Conservation (phyloP, 1,284 basidiomycete genomes). For the Trichosporon ovoides region DNA sequence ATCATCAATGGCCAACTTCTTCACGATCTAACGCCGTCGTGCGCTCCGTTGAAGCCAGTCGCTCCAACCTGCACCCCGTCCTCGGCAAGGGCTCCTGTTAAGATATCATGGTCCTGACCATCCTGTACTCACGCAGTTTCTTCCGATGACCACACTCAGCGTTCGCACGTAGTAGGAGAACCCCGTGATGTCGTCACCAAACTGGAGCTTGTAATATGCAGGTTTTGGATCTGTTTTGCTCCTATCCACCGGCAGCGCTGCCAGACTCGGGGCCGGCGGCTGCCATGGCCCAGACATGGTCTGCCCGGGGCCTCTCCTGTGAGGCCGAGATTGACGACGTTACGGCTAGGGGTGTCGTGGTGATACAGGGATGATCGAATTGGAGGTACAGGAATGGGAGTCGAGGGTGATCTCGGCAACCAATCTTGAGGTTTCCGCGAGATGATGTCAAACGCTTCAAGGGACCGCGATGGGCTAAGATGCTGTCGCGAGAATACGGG, state of each 20-base stretch:
- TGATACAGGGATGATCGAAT: neutral
- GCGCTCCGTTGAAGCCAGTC: no score
- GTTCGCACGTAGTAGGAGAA: constrained; percentile 49
- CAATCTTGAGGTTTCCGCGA: neutral
- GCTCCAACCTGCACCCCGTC: no score
- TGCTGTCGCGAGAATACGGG: neutral
- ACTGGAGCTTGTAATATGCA: constrained; percentile 50
- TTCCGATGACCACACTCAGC: constrained; percentile 45
- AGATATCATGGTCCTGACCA: no score
- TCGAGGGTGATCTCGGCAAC: neutral
- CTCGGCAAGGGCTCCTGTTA: no score
- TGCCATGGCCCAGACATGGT: constrained; percentile 28
- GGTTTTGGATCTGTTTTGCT: constrained; percentile 47
- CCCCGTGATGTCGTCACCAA: constrained; percentile 46
- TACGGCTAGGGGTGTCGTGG: neutral
- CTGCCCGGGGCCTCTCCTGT: neutral
- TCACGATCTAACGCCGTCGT: no score
- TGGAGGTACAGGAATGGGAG: neutral
- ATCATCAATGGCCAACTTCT: no score
- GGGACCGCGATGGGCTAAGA: neutral
- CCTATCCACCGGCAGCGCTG: constrained; percentile 45
- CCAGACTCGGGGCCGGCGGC: constrained; percentile 41
- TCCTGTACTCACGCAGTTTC: constrained; percentile 37
- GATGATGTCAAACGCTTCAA: neutral
- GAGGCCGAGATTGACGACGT: constrained; percentile 1